Evolutionary conservation across 2,329 filamentous ascomycete species (phyloP).

Genomic region (Penicillium corylophilum): DNA sequence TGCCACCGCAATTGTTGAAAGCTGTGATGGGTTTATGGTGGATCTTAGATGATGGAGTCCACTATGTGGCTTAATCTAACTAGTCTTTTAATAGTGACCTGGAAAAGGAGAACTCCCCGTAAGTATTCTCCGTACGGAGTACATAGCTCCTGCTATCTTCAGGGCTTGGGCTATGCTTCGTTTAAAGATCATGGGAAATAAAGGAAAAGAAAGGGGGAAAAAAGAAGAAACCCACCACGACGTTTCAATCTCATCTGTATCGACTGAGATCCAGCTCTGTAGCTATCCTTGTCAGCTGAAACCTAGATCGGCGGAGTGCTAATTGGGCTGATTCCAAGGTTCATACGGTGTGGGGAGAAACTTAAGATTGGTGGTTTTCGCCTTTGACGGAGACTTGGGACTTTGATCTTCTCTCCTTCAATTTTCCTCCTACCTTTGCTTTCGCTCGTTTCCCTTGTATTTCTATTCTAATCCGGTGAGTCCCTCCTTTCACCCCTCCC

Average conservation of each 20-base stretch:
- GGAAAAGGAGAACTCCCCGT: too few relatives aligned
- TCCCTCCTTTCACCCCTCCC: conserved; percentile 7
- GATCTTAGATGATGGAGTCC: neutral
- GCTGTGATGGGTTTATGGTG: neutral
- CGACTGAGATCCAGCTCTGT: neutral
- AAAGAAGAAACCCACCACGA: too few relatives aligned
- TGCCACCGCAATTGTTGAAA: neutral
- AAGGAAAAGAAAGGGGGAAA: too few relatives aligned
- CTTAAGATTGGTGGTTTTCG: conserved; percentile 13
- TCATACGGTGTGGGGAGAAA: conserved; percentile 4
- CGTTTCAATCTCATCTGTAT: neutral
- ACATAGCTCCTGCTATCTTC: too few relatives aligned
- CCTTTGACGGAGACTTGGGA: neutral
- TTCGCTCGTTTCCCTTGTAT: conserved; percentile 1
- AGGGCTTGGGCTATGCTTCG: neutral
- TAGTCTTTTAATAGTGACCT: too few relatives aligned
- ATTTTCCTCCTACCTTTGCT: neutral
- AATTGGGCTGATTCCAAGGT: conserved; percentile 1
- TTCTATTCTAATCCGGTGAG: conserved; percentile 15
- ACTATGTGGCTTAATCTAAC: too few relatives aligned
- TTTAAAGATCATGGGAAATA: neutral
- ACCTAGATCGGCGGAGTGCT: neutral
- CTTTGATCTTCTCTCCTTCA: neutral
- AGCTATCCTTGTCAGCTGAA: conserved; percentile 5
- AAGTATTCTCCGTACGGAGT: too few relatives aligned